Conservation (phyloP, 768 basidiomycete species). For the Sistotremastrum suecicum region DNA sequence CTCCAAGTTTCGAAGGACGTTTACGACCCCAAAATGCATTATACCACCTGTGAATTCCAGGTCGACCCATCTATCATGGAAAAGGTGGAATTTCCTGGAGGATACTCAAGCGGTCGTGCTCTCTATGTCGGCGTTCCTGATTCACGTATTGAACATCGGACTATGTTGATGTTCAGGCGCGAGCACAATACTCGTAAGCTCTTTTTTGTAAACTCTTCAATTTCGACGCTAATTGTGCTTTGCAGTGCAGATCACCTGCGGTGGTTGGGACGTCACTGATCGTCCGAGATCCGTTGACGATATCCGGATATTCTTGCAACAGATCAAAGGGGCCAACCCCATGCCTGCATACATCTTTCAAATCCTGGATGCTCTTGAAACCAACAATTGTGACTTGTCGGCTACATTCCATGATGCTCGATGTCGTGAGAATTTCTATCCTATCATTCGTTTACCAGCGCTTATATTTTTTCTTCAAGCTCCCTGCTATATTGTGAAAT, state of each 20-base stretch:
- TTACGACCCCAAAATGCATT: constrained; percentile 3
- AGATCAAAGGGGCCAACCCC: background rate
- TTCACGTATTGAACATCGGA: background rate
- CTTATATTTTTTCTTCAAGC: background rate
- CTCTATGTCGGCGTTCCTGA: background rate
- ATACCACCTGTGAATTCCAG: constrained; percentile 1
- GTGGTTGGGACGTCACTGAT: background rate
- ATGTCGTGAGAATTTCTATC: constrained; percentile 1
- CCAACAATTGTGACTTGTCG: background rate
- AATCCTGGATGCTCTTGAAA: background rate
- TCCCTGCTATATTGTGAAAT: background rate
- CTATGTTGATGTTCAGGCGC: background rate
- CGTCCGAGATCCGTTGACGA: background rate
- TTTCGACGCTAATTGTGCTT: background rate
- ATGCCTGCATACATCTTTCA: background rate
- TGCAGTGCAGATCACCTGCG: constrained; percentile 1
- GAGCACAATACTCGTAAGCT: background rate
- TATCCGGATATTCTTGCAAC: background rate
- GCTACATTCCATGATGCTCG: background rate
- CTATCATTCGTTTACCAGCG: background rate
- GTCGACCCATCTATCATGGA: background rate
- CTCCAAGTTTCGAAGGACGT: background rate
- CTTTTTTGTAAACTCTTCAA: background rate
- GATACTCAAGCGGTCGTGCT: background rate
- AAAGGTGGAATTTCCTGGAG: background rate